Base-by-base conservation (phyloP, 2,329 filamentous ascomycete genomes). In the Penicillium sp. region DNA sequence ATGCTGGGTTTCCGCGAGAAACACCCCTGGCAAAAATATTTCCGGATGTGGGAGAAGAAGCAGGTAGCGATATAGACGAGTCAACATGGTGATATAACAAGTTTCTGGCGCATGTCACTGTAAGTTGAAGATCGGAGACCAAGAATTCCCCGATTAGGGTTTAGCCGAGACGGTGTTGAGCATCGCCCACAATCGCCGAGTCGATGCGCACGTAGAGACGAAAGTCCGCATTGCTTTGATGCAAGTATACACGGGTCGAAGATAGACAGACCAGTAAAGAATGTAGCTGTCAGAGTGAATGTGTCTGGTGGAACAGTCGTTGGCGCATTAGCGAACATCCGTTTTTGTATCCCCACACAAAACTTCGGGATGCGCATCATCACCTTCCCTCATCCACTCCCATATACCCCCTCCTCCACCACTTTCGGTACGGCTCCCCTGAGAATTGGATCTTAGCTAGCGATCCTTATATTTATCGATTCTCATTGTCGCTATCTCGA, bases 1-100 rank as follows among this genome's bases (percentile, higher is more conserved):
- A 64, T 79, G 32, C 51, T 81, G 35, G 75, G 76, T 0, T 80
- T 77, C 53, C 68, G 70, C 55, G 76, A 81, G 49, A 67, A 73
- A 38, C 76, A 80, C 57, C 42, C 33, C 6, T 53, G 46, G 48
- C 36, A 23, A 7, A 45, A 45, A 7, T 50, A 51, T 34, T 50
- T 46, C 30, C 42, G 13, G 8, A 26, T 39, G 22, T 48, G 47
- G 45, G 47, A 49, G 32, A 42, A 42, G 39, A 46, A 39, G 14
- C 23, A 14, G 16, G 30, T 11, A 6, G 28, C 2, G 9, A 11
- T 18, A 22, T 14, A 16, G n/a, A 22, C 9, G 18, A 22, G 18
- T 5, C 18, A n/a, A n/a, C n/a, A n/a, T n/a, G n/a, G n/a, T n/a
- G n/a, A n/a, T 22, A 22, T 22, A 9, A 22, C 18, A 22, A 22